Percentiles rank a stretch among this genome's conserved stretches.
These are phyloP conservation scores for Carex kokanica DNA, from an alignment of 176 grass and related monocot genomes.

Conservation along the genomic window DNA sequence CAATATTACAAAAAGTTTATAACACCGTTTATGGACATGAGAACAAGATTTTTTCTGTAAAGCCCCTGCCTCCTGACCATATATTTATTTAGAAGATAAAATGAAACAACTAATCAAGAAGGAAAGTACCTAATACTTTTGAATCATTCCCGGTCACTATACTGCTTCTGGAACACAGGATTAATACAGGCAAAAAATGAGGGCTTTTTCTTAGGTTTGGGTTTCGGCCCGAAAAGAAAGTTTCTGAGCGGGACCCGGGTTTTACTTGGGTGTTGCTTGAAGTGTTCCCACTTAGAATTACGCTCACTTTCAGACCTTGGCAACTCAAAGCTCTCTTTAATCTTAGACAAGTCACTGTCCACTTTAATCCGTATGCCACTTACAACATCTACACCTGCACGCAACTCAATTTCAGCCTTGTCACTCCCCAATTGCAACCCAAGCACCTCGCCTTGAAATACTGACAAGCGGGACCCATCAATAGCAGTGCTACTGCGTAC, in stretches of 20 bases:
- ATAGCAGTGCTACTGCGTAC: slow-evolving; percentile 32
- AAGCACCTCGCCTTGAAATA: slow-evolving; percentile 77
- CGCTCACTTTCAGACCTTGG: slow-evolving; percentile 20
- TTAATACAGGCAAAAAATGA: slow-evolving; percentile 66
- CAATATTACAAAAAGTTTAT: not conserved
- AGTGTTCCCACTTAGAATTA: slow-evolving; percentile 29
- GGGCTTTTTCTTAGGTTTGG: slow-evolving; percentile 51
- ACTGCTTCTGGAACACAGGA: slow-evolving; percentile 57
- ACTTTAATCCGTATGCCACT: slow-evolving; percentile 56
- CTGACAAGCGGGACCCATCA: slow-evolving; percentile 46
- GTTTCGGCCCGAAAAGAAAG: slow-evolving; percentile 73
- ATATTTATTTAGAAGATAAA: not conserved
- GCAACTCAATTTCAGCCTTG: slow-evolving; percentile 57
- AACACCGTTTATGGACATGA: slow-evolving; percentile 1
- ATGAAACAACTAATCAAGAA: not conserved
- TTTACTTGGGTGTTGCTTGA: slow-evolving; percentile 59
- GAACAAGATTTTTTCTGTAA: not conserved
- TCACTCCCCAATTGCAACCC: slow-evolving; percentile 68
- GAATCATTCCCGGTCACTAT: slow-evolving; percentile 36
- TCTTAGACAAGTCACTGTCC: slow-evolving; percentile 36
- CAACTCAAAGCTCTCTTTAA: slow-evolving; percentile 56
- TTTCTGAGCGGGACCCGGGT: slow-evolving; percentile 57
- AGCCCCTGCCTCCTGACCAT: not conserved
- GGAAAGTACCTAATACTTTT: slow-evolving; percentile 16
- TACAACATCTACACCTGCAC: slow-evolving; percentile 40